phyloP scores from a whole-genome alignment of 768 basidiomycete species.

The Xanthoconium stramineum region DNA sequence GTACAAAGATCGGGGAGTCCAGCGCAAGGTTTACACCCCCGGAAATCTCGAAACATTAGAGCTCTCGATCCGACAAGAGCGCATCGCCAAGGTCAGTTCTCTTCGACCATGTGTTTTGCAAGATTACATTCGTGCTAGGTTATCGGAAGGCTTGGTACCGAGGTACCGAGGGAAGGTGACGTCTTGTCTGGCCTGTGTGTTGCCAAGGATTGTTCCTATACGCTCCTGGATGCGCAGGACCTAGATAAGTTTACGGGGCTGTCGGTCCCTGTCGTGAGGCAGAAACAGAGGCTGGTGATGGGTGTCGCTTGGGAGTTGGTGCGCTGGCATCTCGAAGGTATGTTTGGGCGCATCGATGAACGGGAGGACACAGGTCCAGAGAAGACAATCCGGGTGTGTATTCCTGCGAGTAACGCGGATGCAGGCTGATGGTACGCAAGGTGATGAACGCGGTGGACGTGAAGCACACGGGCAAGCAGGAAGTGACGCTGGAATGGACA shows the following conservation, averaged over 20 bases:
- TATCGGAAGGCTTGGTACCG: conserved; percentile 82
- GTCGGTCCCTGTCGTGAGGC: conserved; percentile 77
- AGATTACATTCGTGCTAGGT: conserved; percentile 48
- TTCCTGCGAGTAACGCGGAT: neutral
- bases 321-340: conserved; percentile 94
- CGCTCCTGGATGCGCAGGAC: conserved; percentile 86
- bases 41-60: conserved; percentile 84
- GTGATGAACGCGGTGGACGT: conserved; percentile 88
- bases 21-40: conserved; percentile 92
- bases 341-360: conserved; percentile 81
- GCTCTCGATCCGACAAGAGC: conserved; percentile 82
- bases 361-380: conserved; percentile 25
- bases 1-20: conserved; percentile 83
- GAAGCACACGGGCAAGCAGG: conserved; percentile 68
- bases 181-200: conserved; percentile 81
- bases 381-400: conserved; percentile 60
- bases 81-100: conserved; percentile 76
- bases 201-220: conserved; percentile 91
- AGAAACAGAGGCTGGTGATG: conserved; percentile 77
- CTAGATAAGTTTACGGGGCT: conserved; percentile 86
- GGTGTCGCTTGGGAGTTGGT: conserved; percentile 88
- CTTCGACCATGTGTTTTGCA: neutral
- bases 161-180: conserved; percentile 64
- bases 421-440: conserved; percentile 37
- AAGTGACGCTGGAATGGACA: conserved; percentile 88